Conservation (phyloP, 148 eudicot species). For the Spergularia marina region DNA sequence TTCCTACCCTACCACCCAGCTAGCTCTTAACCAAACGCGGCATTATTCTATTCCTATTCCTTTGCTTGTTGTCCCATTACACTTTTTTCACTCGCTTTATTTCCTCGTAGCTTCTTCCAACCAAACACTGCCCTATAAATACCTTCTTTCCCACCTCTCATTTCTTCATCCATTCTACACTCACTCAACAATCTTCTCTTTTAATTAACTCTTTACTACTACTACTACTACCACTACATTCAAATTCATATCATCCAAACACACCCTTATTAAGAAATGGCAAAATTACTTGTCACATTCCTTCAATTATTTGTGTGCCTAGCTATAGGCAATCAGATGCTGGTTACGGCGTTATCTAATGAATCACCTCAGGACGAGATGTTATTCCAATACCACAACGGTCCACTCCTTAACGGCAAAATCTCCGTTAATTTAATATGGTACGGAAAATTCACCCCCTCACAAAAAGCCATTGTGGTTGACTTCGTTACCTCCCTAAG, state of each 20-base stretch:
- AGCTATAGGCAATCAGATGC: neutral
- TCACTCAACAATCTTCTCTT: neutral
- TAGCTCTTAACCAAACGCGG: neutral
- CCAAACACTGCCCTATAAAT: neutral
- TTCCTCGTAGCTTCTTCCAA: too few relatives aligned
- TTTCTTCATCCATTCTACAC: neutral
- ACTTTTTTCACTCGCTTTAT: neutral
- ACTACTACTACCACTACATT: neutral
- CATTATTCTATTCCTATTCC: neutral
- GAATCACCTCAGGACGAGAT: conserved; percentile 4
- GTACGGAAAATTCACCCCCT: conserved; percentile 40
- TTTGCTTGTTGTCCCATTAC: neutral
- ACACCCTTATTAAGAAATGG: conserved; percentile 5
- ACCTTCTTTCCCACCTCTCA: neutral
- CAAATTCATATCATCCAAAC: neutral
- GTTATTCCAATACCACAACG: conserved; percentile 32
- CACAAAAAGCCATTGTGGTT: conserved; percentile 32
- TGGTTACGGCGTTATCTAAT: neutral
- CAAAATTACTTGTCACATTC: neutral
- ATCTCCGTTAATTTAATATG: conserved; percentile 38
- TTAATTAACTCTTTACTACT: neutral
- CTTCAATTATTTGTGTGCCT: neutral
- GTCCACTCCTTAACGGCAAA: conserved; percentile 30
- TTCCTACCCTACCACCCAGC: neutral
- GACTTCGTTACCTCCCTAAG: conserved; percentile 36